Percentiles rank a stretch among this genome's conserved stretches.
Conservation (phyloP, 1,284 basidiomycete genomes). For the Moesziomyces sp. region DNA sequence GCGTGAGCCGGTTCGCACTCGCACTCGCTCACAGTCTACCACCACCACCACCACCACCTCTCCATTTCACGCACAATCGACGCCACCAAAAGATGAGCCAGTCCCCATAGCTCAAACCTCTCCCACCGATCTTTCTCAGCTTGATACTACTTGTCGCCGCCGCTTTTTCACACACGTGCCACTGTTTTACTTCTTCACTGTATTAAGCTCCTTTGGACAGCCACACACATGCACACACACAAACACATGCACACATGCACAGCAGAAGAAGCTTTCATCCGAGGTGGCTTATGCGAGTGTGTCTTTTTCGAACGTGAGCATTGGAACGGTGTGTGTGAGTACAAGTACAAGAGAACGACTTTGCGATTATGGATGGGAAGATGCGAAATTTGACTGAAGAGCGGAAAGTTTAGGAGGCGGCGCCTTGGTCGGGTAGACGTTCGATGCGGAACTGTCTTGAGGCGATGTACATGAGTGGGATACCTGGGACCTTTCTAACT, state of each 20-base stretch:
- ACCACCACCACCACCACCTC: slow-evolving; percentile 8
- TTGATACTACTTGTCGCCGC: too few relatives aligned
- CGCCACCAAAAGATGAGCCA: neutral
- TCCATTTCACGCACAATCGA: neutral
- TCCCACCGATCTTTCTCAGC: too few relatives aligned
- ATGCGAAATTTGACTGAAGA: neutral
- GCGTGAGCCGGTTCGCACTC: neutral
- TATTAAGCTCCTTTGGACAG: neutral
- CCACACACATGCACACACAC: neutral
- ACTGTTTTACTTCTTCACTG: neutral
- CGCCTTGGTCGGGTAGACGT: slow-evolving; percentile 64
- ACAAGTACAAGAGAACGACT: slow-evolving; percentile 4
- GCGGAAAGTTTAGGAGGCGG: slow-evolving; percentile 41
- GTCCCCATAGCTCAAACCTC: too few relatives aligned
- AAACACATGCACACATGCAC: too few relatives aligned
- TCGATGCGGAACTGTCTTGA: slow-evolving; percentile 63
- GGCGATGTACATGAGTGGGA: slow-evolving; percentile 66
- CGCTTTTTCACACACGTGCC: too few relatives aligned
- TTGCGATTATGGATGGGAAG: neutral
- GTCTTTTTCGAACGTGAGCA: too few relatives aligned
- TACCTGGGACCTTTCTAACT: slow-evolving; percentile 77
- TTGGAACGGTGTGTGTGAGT: neutral
- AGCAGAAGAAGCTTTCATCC: too few relatives aligned
- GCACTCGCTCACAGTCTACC: too few relatives aligned
- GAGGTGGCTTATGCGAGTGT: too few relatives aligned